These are phyloP conservation scores for Cercospora beticola DNA, from an alignment of 2,329 filamentous ascomycete species.

Conservation along the genomic window DNA sequence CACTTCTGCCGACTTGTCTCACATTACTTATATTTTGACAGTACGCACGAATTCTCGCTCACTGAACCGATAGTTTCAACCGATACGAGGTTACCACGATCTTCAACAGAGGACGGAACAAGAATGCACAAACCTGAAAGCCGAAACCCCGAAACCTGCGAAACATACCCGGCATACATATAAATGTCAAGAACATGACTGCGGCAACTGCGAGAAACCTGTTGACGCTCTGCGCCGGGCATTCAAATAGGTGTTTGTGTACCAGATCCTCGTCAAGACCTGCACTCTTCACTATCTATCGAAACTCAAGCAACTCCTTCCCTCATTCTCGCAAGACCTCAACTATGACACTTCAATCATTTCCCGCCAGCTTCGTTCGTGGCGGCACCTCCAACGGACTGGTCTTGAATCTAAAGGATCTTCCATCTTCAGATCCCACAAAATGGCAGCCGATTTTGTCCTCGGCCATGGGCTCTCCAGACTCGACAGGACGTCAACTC, in stretches of 20 bases:
- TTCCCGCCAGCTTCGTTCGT: slow-evolving; percentile 61
- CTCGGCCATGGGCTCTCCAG: slow-evolving; percentile 63
- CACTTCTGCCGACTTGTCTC: background rate
- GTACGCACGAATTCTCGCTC: background rate
- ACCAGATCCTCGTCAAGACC: background rate
- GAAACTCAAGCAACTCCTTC: slow-evolving; percentile 8
- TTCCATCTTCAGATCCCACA: slow-evolving; percentile 46
- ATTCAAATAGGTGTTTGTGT: background rate
- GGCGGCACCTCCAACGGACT: slow-evolving; percentile 70
- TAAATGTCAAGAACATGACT: background rate
- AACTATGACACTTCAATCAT: slow-evolving; percentile 23
- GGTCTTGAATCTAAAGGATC: slow-evolving; percentile 56
- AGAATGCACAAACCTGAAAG: background rate
- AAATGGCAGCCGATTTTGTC: slow-evolving; percentile 58
- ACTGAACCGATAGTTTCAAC: background rate
- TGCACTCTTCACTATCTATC: background rate
- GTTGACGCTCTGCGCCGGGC: background rate
- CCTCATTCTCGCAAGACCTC: slow-evolving; percentile 8
- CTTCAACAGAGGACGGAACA: background rate
- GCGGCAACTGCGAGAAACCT: background rate
- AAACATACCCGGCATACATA: background rate
- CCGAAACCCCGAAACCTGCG: background rate
- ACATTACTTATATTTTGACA: background rate
- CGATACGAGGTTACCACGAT: background rate
- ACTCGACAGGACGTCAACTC: slow-evolving; percentile 67